phyloP scores from a whole-genome alignment of 1,139 yeast genomes.

The Scheffersomyces illinoinensis region DNA sequence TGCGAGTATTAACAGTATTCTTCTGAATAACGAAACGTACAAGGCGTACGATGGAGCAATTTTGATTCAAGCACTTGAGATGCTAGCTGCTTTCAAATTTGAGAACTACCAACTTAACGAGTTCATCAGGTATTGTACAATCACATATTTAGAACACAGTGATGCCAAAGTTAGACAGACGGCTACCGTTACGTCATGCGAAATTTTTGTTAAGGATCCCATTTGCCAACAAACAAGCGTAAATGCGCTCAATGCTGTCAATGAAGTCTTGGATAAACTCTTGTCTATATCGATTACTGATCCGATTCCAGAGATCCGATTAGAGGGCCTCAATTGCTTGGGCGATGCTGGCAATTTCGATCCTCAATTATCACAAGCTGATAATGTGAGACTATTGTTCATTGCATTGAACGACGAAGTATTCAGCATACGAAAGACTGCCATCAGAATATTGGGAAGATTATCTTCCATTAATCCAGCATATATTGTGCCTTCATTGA shows the following conservation, averaged over 20 bases:
- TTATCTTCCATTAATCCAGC: conserved; percentile 90
- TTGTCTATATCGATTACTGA: conserved; percentile 89
- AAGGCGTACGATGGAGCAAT: conserved; percentile 53
- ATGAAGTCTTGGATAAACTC: conserved; percentile 79
- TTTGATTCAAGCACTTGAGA: conserved; percentile 66
- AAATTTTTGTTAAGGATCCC: conserved; percentile 77
- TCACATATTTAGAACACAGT: conserved; percentile 78
- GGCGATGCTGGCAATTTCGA: conserved; percentile 69
- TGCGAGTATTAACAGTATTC: conserved; percentile 34
- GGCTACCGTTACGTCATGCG: conserved; percentile 83
- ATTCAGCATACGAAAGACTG: conserved; percentile 79
- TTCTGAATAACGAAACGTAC: conserved; percentile 39
- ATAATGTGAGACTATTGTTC: conserved; percentile 78
- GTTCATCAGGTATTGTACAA: conserved; percentile 80
- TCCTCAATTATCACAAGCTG: conserved; percentile 92
- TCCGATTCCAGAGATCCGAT: conserved; percentile 77
- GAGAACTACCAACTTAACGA: conserved; percentile 78
- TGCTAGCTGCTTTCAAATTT: conserved; percentile 75
- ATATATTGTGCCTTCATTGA: conserved; percentile 86
- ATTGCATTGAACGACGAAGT: conserved; percentile 91
- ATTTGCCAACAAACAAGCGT: conserved; percentile 85
- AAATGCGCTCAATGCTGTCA: conserved; percentile 79
- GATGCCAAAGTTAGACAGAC: conserved; percentile 78
- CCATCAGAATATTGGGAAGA: conserved; percentile 79
- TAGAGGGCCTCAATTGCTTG: conserved; percentile 73